Conservation (phyloP, 73 alveolate genomes). For the Strombidium stylifer region DNA sequence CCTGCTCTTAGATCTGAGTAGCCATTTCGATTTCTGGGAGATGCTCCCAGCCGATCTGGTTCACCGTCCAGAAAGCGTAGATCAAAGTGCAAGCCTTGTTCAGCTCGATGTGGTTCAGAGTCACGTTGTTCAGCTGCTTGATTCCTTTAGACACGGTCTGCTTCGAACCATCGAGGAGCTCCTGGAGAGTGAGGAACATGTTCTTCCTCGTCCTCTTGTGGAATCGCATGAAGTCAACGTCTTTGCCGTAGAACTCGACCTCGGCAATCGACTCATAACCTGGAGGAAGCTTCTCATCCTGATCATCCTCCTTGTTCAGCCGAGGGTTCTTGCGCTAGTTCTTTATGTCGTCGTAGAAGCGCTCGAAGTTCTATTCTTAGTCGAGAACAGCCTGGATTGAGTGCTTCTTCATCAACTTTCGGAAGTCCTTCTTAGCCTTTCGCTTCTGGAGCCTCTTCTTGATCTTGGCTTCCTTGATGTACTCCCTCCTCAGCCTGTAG, state of each 20-base stretch:
- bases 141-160: constrained; percentile 2
- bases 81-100: constrained; percentile 59
- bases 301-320: background rate
- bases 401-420: constrained; percentile 21
- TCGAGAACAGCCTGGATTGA: constrained; percentile 24
- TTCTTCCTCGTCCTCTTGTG: constrained; percentile 56
- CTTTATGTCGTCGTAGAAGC: constrained; percentile 10
- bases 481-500: constrained; percentile 46
- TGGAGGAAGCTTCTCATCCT: constrained; percentile 14
- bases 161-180: background rate
- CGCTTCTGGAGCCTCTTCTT: background rate
- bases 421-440: constrained; percentile 25
- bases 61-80: constrained; percentile 47
- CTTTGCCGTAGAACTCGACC: constrained; percentile 44
- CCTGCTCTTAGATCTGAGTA: background rate
- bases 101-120: constrained; percentile 21
- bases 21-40: no score
- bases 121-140: background rate
- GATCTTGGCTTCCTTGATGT: constrained; percentile 15
- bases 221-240: constrained; percentile 41
- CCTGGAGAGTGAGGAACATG: constrained; percentile 1
- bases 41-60: background rate
- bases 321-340: constrained; percentile 5
- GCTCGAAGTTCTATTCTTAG: constrained; percentile 38
- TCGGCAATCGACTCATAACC: constrained; percentile 17